phyloP scores from a whole-genome alignment of 257 asterid species.

The Petunia secreta region DNA sequence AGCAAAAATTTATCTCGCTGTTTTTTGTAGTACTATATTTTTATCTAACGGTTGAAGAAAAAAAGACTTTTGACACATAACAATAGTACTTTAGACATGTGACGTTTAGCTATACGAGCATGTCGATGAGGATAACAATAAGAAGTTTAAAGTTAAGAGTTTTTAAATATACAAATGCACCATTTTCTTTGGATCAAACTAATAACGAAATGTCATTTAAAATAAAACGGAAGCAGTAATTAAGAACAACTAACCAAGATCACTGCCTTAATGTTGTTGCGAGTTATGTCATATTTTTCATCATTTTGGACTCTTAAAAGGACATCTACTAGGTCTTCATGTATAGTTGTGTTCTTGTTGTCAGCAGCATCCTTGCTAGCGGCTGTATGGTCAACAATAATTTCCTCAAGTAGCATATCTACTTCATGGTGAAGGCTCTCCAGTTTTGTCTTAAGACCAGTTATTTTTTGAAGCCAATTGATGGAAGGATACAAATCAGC shows the following conservation, averaged over 20 bases:
- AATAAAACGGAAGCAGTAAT: too few relatives aligned
- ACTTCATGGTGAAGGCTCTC: constrained; percentile 10
- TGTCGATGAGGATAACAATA: too few relatives aligned
- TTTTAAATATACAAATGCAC: too few relatives aligned
- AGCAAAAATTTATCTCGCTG: too few relatives aligned
- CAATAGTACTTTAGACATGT: too few relatives aligned
- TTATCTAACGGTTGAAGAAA: too few relatives aligned
- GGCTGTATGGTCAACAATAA: background rate
- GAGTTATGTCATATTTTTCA: background rate
- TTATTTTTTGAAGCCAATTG: constrained; percentile 19
- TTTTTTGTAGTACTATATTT: too few relatives aligned
- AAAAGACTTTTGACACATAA: too few relatives aligned
- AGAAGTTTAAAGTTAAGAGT: too few relatives aligned
- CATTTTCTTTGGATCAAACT: background rate
- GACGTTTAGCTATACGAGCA: too few relatives aligned
- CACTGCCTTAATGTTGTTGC: background rate
- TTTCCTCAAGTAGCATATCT: constrained; percentile 2
- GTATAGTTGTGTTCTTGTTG: background rate
- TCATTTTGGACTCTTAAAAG: constrained; percentile 3
- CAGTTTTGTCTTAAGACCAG: background rate
- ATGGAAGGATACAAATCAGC: constrained; percentile 28
- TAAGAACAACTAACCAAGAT: constrained; percentile 8
- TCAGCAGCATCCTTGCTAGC: background rate
- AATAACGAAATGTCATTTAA: background rate
- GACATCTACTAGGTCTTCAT: background rate